Percentiles rank a stretch among this genome's conserved stretches.
These are phyloP conservation scores for Erythrobasidium hasegawianum DNA, from an alignment of 1,284 basidiomycete species.

Conservation along the genomic window DNA sequence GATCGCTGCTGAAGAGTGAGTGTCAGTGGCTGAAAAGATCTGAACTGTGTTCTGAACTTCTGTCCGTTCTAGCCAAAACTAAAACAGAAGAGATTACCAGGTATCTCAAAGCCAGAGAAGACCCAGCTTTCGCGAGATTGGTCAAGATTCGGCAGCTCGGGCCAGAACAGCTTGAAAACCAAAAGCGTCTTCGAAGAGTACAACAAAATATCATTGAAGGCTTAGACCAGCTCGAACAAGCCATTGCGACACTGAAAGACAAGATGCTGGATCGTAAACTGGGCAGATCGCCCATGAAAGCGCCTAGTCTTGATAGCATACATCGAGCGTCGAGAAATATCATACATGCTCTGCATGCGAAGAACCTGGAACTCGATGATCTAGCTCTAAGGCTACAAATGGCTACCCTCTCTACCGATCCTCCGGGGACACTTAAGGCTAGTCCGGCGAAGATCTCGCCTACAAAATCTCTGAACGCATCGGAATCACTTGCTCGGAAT, in stretches of 20 bases:
- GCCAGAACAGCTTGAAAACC: slow-evolving; percentile 80
- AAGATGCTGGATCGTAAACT: slow-evolving; percentile 61
- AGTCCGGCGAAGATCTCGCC: not conserved
- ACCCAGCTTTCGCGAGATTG: slow-evolving; percentile 74
- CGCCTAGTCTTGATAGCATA: slow-evolving; percentile 76
- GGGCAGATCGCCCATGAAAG: slow-evolving; percentile 58
- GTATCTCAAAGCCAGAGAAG: slow-evolving; percentile 68
- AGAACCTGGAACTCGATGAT: slow-evolving; percentile 59
- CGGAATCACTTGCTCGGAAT: not conserved
- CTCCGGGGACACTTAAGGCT: not conserved
- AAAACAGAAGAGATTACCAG: slow-evolving; percentile 69
- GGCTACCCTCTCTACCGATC: slow-evolving; percentile 16
- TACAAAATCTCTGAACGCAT: not conserved
- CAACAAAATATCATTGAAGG: slow-evolving; percentile 63
- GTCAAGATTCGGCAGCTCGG: slow-evolving; percentile 73
- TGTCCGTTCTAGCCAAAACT: slow-evolving; percentile 68
- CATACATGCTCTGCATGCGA: slow-evolving; percentile 58
- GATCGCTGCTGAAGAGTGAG: slow-evolving; percentile 52
- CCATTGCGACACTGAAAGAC: slow-evolving; percentile 66
- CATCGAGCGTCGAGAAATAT: slow-evolving; percentile 80
- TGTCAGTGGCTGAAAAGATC: no score
- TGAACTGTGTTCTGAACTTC: no score
- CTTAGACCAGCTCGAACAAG: slow-evolving; percentile 70
- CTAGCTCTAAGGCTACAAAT: slow-evolving; percentile 59
- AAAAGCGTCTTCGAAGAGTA: slow-evolving; percentile 63